Percentiles rank a stretch among this genome's conserved stretches.
phyloP scores from a whole-genome alignment of 2,329 filamentous ascomycete genomes.

The Hirsutella rhossiliensis region DNA sequence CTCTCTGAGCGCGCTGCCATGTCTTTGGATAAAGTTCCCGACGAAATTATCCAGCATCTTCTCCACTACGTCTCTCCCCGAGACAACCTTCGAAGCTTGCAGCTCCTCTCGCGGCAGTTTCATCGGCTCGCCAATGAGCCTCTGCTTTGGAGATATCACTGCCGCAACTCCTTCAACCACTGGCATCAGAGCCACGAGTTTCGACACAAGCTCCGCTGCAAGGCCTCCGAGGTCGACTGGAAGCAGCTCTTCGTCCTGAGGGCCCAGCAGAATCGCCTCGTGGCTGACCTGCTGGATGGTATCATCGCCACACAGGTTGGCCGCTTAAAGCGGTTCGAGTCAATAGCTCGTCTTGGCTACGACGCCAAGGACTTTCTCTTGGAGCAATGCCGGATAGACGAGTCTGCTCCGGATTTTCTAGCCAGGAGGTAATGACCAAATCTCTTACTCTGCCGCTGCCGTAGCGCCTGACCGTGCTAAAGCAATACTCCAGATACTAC shows the following conservation, averaged over 20 bases:
- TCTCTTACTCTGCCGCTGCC: neutral
- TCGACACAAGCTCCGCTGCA: conserved; percentile 36
- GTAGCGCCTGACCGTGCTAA: neutral
- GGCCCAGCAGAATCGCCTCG: conserved; percentile 36
- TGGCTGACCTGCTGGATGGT: conserved; percentile 46
- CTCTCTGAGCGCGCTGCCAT: conserved; percentile 10
- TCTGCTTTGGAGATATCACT: conserved; percentile 71
- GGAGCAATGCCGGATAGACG: conserved; percentile 46
- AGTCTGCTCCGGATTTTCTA: conserved; percentile 59
- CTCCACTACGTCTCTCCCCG: conserved; percentile 50
- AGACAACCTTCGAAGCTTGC: conserved; percentile 35
- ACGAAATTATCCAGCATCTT: conserved; percentile 76
- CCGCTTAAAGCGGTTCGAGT: conserved; percentile 56
- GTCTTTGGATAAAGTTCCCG: conserved; percentile 47
- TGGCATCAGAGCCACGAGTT: conserved; percentile 63
- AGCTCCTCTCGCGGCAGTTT: conserved; percentile 50
- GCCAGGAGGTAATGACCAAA: conserved; percentile 46
- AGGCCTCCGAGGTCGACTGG: conserved; percentile 56
- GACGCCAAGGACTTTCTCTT: conserved; percentile 81
- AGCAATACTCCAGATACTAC: conserved; percentile 50
- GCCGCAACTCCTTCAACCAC: conserved; percentile 53
- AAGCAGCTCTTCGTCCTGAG: conserved; percentile 52
- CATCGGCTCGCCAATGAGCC: conserved; percentile 55
- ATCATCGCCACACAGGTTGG: conserved; percentile 60
- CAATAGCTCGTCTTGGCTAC: conserved; percentile 63